Evolutionary conservation across 2,329 filamentous ascomycete genomes (phyloP).

Genomic region (Rasamsonia emersonii): DNA sequence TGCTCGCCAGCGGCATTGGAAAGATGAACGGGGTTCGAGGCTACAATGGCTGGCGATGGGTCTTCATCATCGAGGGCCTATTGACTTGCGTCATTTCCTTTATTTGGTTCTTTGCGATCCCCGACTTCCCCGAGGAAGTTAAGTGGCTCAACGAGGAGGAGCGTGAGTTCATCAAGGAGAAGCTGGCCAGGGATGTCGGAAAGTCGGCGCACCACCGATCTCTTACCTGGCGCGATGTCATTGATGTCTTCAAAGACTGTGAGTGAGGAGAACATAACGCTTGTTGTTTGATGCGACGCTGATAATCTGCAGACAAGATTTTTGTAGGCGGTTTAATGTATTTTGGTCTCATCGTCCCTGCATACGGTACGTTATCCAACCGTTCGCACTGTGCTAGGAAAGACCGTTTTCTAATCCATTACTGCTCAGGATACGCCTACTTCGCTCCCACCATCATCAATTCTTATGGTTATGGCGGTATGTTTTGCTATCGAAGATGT

Average conservation of each 20-base stretch:
- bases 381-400: not conserved
- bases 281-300: slow-evolving; percentile 9
- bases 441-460: slow-evolving; percentile 65
- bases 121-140: slow-evolving; percentile 65
- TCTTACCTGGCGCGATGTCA: slow-evolving; percentile 51
- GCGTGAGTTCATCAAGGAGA: slow-evolving; percentile 55
- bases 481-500: slow-evolving; percentile 9
- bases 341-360: slow-evolving; percentile 68
- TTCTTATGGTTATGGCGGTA: slow-evolving; percentile 52
- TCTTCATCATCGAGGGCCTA: slow-evolving; percentile 54
- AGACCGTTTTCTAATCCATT: slow-evolving; percentile 5
- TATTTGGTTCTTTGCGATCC: slow-evolving; percentile 56
- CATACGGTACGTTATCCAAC: slow-evolving; percentile 47
- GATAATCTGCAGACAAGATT: slow-evolving; percentile 44
- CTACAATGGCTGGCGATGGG: slow-evolving; percentile 49
- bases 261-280: slow-evolving; percentile 11
- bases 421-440: slow-evolving; percentile 55
- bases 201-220: slow-evolving; percentile 54
- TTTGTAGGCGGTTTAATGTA: slow-evolving; percentile 73
- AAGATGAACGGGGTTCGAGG: slow-evolving; percentile 48
- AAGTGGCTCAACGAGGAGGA: slow-evolving; percentile 67
- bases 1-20: slow-evolving; percentile 52
- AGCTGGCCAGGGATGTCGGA: slow-evolving; percentile 62
- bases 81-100: slow-evolving; percentile 55
- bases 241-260: slow-evolving; percentile 60